Evolutionary conservation across 2,329 filamentous ascomycete species (phyloP).

Genomic region (Diplodia corticola): DNA sequence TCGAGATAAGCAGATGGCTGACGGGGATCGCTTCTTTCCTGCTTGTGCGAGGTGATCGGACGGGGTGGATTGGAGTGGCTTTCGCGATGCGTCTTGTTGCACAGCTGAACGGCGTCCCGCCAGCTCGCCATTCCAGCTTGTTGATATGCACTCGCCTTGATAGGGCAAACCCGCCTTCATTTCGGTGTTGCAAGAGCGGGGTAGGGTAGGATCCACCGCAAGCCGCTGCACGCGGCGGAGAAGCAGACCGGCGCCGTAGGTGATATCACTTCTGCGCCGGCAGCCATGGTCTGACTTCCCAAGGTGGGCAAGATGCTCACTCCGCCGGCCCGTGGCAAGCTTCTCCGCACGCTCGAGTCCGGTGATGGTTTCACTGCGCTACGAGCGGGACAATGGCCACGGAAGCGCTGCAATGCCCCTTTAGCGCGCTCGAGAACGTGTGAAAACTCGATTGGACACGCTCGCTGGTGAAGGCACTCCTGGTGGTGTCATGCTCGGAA

Average conservation of each 20-base stretch:
- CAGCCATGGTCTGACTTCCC: background rate
- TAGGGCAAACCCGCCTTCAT: too few relatives aligned
- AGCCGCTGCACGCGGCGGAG: background rate
- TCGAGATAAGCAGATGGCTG: background rate
- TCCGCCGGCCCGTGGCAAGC: background rate
- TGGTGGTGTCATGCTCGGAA: background rate
- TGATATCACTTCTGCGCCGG: background rate
- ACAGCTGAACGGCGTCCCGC: background rate
- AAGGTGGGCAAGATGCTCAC: background rate
- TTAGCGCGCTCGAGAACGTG: background rate
- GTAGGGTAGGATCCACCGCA: background rate
- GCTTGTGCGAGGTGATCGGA: background rate
- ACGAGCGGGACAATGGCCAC: background rate
- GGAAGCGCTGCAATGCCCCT: background rate
- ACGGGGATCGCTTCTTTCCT: background rate
- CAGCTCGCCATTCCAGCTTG: background rate
- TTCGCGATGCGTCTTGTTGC: background rate
- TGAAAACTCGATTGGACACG: background rate
- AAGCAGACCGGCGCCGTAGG: background rate
- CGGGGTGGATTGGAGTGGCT: background rate
- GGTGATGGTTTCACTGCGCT: background rate
- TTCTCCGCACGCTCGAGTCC: background rate
- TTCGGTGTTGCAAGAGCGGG: background rate
- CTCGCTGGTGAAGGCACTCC: background rate
- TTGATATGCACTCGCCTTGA: background rate